Base-by-base conservation (phyloP, 1,284 basidiomycete genomes). In the Sanghuangporus sanghuang region DNA sequence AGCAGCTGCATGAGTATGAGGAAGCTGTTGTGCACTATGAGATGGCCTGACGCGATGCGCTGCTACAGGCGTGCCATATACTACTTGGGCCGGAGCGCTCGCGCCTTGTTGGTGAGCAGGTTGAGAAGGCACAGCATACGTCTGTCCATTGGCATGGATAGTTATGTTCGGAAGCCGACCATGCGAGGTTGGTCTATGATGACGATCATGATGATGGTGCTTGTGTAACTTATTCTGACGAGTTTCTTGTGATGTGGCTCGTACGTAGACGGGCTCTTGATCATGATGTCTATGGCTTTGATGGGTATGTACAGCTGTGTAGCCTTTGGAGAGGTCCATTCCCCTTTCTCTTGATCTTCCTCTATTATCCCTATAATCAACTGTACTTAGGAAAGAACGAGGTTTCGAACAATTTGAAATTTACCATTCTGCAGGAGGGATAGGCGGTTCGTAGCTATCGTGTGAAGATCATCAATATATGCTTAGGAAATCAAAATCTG, bases 121-220 rank as follows among this genome's bases (percentile, higher is more conserved):
- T 23, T 44, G 54, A 8, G 61, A 6, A 38, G 57, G 63, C 14
- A 62, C 48, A 1, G 50, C 38, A 44, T 59, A 54, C 39, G 52
- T 62, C 35, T 62, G 61, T 6, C 61, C 61, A 21, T 62, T 48
- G 32, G 42, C 50, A 49, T 64, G 63, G 32, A 59, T 38, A 50
- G 50, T 59, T 3, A 59, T 42, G 36, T 55, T 50, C 14, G 52
- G 53, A 61, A 42, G 9, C 21, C 21, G 44, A n/a, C 46, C 46
- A 23, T 59, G 52, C 2, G 36, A 23, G 6, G 14, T 35, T 36
- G n/a, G 39, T 44, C 39, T 32, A 11, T 59, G 56, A 44, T 54
- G 42, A 12, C 48, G 52, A n/a, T 54, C 48, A 36, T 53, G 60
- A 11, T n/a, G 21, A 39, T 55, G 61, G n/a, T n/a, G 18, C 32